Evolutionary conservation across 2,329 filamentous ascomycete species (phyloP), one percentile per base, ranked within the genome.

Genomic region (Scolecobasidium constrictum): DNA sequence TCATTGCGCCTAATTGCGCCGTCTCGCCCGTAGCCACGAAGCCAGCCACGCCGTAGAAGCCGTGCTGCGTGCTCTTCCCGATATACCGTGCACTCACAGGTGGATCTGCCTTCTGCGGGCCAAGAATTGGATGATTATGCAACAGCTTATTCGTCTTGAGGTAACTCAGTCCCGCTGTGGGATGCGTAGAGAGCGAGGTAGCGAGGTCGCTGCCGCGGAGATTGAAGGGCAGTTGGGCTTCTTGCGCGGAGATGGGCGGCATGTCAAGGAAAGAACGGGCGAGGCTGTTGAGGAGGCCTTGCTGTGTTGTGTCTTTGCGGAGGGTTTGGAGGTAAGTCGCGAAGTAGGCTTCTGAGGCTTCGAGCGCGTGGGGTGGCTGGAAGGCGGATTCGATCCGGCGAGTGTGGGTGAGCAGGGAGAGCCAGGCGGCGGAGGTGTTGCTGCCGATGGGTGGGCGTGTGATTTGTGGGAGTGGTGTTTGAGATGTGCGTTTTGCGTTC

Each of bases 151-250:
- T 65, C 11, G 72, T 73, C 38, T 74, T 69, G 3, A 73, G 61
- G 54, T 83, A 81, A 12, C 73, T 72, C 4, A 83, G 63, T 48
- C 78, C 78, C 4, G 74, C 78, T 3, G 74, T 78, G 3, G 78
- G 78, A 57, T 83, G 78, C 5, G 78, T 81, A 45, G 69, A 71
- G 1, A 75, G 73, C 16, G 73, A 73, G 12, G 47, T 64, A 47
- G 49, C 57, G 48, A 51, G 54, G 56, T 53, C 69, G 52, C 34
- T 53, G 49, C 46, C 35, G 7, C 7, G 35, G n/a, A 36, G 16
- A 36, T 17, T 17, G 16, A 9, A 7, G 9, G 26, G 26, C 9
- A 40, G 21, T 9, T 3, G 21, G 7, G 9, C 26, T 15, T 13
- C 9, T 13, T 17, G 50, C 40, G 5, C 53, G 46, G 17, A 47